Base-by-base conservation (phyloP, 2,329 filamentous ascomycete species). In the Penicillium sp. region DNA sequence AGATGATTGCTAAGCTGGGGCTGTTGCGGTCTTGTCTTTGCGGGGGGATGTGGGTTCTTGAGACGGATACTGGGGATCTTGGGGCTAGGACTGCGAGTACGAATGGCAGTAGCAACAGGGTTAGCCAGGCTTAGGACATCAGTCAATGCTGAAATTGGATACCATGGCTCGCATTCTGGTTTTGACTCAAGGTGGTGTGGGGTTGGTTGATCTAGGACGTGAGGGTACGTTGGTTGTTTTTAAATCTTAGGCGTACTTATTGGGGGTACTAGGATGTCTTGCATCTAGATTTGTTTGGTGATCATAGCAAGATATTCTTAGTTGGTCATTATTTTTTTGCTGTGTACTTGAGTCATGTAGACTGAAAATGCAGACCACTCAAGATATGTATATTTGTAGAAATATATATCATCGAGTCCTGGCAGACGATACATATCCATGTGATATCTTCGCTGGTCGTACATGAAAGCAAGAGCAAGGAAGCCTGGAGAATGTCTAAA, bases 21-120 rank as follows among this genome's bases (percentile, higher is more conserved):
- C 56, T 76, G 52, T 52, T 77, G 54, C 62, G 74, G 35, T 68
- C 67, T 57, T 77, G 75, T 70, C 66, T 76, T 53, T 78, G 76
- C 62, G 74, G 75, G 31, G 75, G 74, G 6, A 71, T 74, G 69
- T 78, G 74, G 74, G 66, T 70, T 45, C 54, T 75, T 41, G 75
- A 76, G 62, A 51, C 62, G 7, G 68, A 66, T 29, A 21, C 41
- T 51, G 59, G 47, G 53, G 45, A 37, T 25, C 21, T 41, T 33
- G 38, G 27, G 12, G 12, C 27, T 48, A 37, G n/a, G 3, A 29
- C 9, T 21, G 19, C n/a, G n/a, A 31, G 9, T 41, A 27, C 17
- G 27, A 33, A 23, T 35, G 37, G 52, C 21, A 31, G 15, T 59
- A 37, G 52, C n/a, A 35, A 27, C 27, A 38, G 42, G 27, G n/a